Base-by-base conservation (phyloP, 2,329 filamentous ascomycete species). In the Arachnomyces sp. region DNA sequence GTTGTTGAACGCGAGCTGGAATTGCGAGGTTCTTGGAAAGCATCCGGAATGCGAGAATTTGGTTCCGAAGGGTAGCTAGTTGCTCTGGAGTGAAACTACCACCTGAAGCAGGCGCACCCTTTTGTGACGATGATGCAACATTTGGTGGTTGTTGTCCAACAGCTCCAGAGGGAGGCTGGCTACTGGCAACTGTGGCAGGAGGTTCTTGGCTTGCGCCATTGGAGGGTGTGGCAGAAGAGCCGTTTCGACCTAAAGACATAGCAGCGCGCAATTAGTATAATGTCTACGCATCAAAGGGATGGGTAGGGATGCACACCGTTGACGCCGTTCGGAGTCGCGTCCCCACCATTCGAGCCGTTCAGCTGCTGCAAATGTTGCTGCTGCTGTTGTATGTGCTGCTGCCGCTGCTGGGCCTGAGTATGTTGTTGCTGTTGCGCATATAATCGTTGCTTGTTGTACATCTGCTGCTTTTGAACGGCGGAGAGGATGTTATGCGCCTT, bases 1-100 rank as follows among this genome's bases (percentile, higher is more conserved):
- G 79, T 55, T 90, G 84, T 59, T 94, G 87, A 48, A 95, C 76
- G 46, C 78, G 75, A 21, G 77, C 65, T 1, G 90, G 87, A 3
- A 96, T 78, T 1, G 88, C 83, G 11, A 84, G 73, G 51, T 95
- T 95, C 63, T 92, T 93, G 4, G 86, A 83, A 3, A 98, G 72
- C 50, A 88, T 75, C 64, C 93, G 93, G 66, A 95, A 96, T 0
- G 90, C 89, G 52, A 83, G 75, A 37, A 96, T 95, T 60, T 98
- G 92, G 49, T 85, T 82, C 44, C 86, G 76, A 7, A 98, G 69
- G 32, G 86, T 78, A 16, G 75, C 73, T 34, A 95, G 69, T 60
- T 98, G 92, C 42, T 92, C 84, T 16, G 77, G 75, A 9, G 80
- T 82, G 59, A 95, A 89, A 45, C 80, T 80, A 37, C 74, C 73